Evolutionary conservation across 148 eudicot genomes (phyloP).

Genomic region (Arbutus unedo): DNA sequence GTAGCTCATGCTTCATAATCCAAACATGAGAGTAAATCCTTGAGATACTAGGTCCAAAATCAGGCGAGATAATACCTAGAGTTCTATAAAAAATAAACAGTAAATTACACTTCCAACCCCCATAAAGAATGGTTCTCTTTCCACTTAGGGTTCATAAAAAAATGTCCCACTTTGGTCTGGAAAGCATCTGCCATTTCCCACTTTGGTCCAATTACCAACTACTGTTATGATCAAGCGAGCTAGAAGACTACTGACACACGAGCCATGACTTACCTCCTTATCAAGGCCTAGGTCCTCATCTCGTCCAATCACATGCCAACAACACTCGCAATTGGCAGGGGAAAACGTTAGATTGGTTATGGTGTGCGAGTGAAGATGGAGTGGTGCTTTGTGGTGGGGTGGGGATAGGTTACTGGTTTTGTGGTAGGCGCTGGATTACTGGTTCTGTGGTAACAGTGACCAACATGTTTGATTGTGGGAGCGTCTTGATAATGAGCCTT

Average conservation of each 20-base stretch:
- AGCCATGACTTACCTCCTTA: not conserved
- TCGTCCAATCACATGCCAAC: not conserved
- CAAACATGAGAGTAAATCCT: not conserved
- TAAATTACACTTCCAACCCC: not conserved
- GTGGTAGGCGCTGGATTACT: not conserved
- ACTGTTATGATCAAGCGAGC: not conserved
- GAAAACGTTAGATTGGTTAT: not conserved
- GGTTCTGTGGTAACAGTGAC: not conserved
- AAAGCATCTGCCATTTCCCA: not conserved
- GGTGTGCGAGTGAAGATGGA: not conserved
- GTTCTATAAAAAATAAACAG: not conserved
- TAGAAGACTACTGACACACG: not conserved
- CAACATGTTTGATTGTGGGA: not conserved
- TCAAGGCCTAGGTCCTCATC: not conserved
- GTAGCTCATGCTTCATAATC: slow-evolving; percentile 1
- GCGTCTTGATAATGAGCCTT: too few relatives aligned
- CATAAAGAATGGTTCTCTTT: not conserved
- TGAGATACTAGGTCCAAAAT: not conserved
- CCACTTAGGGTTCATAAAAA: not conserved
- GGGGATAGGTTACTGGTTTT: not conserved
- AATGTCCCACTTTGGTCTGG: not conserved
- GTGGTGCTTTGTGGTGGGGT: not conserved
- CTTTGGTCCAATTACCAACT: not conserved
- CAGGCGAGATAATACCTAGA: not conserved
- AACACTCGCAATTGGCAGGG: not conserved